Percentiles rank a stretch among this genome's conserved stretches.
Conservation (phyloP, 768 basidiomycete genomes). For the Cystobasidium tubakii region DNA sequence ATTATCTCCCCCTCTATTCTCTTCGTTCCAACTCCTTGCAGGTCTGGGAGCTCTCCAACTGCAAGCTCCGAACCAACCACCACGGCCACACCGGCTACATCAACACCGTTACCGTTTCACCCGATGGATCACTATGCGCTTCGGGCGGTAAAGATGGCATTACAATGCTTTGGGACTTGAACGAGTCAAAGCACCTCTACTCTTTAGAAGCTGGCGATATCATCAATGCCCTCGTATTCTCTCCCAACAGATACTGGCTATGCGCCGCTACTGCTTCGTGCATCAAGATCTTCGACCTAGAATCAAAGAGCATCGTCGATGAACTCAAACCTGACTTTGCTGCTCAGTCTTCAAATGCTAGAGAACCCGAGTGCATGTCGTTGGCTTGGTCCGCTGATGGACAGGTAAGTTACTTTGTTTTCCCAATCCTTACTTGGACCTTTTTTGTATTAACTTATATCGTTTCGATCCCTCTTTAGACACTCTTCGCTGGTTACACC, state of each 20-base stretch:
- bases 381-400: constrained; percentile 98
- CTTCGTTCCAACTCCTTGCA: no score
- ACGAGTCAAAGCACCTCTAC: constrained; percentile 99
- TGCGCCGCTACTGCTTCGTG: constrained; percentile 95
- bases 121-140: constrained; percentile 96
- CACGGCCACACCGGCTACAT: constrained; percentile 99
- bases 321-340: constrained; percentile 94
- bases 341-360: constrained; percentile 64
- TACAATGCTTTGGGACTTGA: constrained; percentile 80
- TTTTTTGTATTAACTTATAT: background rate
- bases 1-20: no score
- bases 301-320: constrained; percentile 98
- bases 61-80: constrained; percentile 99
- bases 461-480: constrained; percentile 52
- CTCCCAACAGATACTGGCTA: constrained; percentile 96
- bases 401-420: constrained; percentile 46
- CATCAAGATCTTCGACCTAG: constrained; percentile 98
- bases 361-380: constrained; percentile 75
- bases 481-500: constrained; percentile 92
- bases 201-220: constrained; percentile 96
- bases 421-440: background rate
- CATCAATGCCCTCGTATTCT: constrained; percentile 99
- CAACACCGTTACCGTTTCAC: constrained; percentile 96
- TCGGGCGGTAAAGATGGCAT: constrained; percentile 98
- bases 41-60: constrained; percentile 99